A percentile compares a stretch with the other conserved stretches of the same genome.
Evolutionary conservation across 257 asterid genomes (phyloP).

Genomic region (Mitragyna speciosa): DNA sequence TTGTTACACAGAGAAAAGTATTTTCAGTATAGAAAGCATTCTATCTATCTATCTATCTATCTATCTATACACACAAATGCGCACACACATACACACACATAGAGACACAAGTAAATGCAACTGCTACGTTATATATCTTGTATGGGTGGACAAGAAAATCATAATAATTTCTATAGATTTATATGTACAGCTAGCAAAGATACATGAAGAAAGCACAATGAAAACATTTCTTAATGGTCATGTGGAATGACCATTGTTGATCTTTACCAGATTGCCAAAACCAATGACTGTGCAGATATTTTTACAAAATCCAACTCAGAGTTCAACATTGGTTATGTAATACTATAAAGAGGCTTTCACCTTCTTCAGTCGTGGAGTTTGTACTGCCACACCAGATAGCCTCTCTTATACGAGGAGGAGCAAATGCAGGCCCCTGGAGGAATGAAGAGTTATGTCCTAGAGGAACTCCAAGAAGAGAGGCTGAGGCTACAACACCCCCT

Average conservation of each 20-base stretch:
- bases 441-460: slow-evolving; percentile 96
- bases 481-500: slow-evolving; percentile 75
- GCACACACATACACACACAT: no score
- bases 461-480: slow-evolving; percentile 98
- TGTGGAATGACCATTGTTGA: background rate
- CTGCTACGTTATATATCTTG: no score
- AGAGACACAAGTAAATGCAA: no score
- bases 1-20: slow-evolving; percentile 11
- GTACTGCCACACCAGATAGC: slow-evolving; percentile 99
- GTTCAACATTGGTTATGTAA: background rate
- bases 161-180: background rate
- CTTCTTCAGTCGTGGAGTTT: slow-evolving; percentile 96
- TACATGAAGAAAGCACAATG: background rate
- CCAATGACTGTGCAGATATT: background rate
- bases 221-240: background rate
- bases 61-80: no score
- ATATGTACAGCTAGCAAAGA: background rate
- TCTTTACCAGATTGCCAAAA: background rate
- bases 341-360: slow-evolving; percentile 27
- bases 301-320: background rate
- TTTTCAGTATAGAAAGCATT: background rate
- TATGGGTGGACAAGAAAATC: background rate
- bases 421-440: slow-evolving; percentile 99
- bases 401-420: slow-evolving; percentile 99
- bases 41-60: no score